These are phyloP conservation scores for Tulasnella sp. DNA, from an alignment of 768 basidiomycete genomes.

Conservation along the genomic window DNA sequence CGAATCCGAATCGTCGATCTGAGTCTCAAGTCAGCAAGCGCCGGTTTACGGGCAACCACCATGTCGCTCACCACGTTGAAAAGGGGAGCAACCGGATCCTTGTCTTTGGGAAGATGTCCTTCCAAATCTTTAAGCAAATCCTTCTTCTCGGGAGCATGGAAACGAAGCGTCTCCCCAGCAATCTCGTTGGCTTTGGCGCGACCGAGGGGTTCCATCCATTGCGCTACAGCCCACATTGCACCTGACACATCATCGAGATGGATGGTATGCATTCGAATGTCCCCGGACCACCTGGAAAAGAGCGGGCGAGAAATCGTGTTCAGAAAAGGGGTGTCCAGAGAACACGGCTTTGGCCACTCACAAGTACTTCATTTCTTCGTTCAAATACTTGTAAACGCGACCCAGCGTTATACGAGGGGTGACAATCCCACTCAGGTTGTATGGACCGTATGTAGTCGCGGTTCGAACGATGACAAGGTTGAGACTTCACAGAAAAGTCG, in stretches of 20 bases:
- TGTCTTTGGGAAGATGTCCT: constrained; percentile 55
- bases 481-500: neutral
- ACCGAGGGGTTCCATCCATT: constrained; percentile 67
- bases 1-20: constrained; percentile 75
- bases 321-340: neutral
- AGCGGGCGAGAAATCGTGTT: neutral
- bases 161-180: constrained; percentile 63
- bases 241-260: constrained; percentile 79
- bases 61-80: constrained; percentile 65
- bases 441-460: constrained; percentile 78
- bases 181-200: constrained; percentile 58
- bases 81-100: constrained; percentile 65
- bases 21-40: neutral
- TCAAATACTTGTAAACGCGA: constrained; percentile 74
- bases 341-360: constrained; percentile 40
- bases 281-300: constrained; percentile 62
- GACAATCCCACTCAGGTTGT: constrained; percentile 68
- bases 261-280: constrained; percentile 53
- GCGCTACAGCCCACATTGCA: constrained; percentile 67
- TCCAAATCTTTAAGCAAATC: constrained; percentile 57
- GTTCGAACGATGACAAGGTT: constrained; percentile 51
- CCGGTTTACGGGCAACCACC: neutral
- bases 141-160: constrained; percentile 66
- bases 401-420: constrained; percentile 68
- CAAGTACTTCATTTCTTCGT: constrained; percentile 84